Conservation (phyloP, 2,329 filamentous ascomycete species). For the Penicillium sp. region DNA sequence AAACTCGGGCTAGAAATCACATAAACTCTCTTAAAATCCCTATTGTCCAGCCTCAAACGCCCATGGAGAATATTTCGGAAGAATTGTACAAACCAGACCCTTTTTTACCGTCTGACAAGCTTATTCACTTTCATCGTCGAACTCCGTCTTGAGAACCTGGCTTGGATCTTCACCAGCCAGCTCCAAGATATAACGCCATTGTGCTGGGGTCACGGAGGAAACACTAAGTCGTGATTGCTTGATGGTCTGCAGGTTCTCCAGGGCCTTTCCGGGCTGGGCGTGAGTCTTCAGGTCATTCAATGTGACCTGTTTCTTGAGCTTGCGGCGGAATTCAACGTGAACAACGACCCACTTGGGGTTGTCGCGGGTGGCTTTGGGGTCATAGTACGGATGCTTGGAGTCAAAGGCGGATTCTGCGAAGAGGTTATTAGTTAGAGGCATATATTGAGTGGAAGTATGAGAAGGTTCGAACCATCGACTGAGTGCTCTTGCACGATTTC, state of each 20-base stretch:
- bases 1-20: not conserved
- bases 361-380: conserved; percentile 68
- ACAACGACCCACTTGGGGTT: conserved; percentile 85
- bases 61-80: not conserved
- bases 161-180: conserved; percentile 39
- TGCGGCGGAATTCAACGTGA: conserved; percentile 81
- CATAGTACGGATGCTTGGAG: conserved; percentile 75
- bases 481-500: conserved; percentile 83
- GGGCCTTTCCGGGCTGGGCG: conserved; percentile 54
- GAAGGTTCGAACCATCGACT: conserved; percentile 63
- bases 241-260: conserved; percentile 79
- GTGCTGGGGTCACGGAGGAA: conserved; percentile 45
- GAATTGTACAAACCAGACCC: not conserved
- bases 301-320: conserved; percentile 70
- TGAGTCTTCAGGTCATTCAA: conserved; percentile 71
- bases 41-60: not conserved
- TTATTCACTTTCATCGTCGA: not conserved
- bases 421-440: conserved; percentile 8
- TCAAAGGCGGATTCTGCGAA: conserved; percentile 67
- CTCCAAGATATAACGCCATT: conserved; percentile 52
- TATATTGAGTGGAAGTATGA: conserved; percentile 24
- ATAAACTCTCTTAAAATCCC: not conserved
- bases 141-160: conserved; percentile 7
- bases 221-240: conserved; percentile 83
- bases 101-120: not conserved